phyloP scores from a whole-genome alignment of 2,329 filamentous ascomycete species.

The Endocalyx cinctus region DNA sequence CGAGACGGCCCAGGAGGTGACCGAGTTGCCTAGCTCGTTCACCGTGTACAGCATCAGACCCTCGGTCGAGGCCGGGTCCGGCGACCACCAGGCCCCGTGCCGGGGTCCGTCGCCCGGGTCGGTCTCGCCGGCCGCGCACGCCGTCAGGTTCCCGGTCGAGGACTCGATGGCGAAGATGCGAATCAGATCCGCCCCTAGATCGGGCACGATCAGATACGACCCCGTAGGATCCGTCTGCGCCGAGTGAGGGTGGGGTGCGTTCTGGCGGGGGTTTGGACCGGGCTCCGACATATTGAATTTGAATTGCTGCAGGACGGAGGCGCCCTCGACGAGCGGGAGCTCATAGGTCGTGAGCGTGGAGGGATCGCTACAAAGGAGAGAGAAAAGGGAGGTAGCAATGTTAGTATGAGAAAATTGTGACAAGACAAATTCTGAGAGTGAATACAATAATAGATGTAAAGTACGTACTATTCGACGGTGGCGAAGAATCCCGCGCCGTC shows the following conservation, averaged over 20 bases:
- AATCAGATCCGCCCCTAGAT: constrained; percentile 51
- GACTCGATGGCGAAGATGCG: constrained; percentile 48
- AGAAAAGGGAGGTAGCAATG: no score
- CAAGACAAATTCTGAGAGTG: neutral
- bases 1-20: constrained; percentile 44
- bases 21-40: constrained; percentile 45
- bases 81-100: constrained; percentile 47
- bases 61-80: constrained; percentile 19
- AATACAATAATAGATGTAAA: neutral
- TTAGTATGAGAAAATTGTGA: constrained; percentile 7
- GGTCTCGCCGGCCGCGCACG: constrained; percentile 38
- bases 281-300: constrained; percentile 36
- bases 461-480: constrained; percentile 39
- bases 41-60: constrained; percentile 34
- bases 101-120: constrained; percentile 46
- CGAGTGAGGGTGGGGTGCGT: constrained; percentile 51
- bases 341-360: constrained; percentile 40
- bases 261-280: constrained; percentile 47
- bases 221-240: constrained; percentile 45
- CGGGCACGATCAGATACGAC: constrained; percentile 44
- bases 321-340: constrained; percentile 29
- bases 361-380: constrained; percentile 35
- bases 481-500: constrained; percentile 37
- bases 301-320: constrained; percentile 30
- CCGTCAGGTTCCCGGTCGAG: constrained; percentile 38